Conservation (phyloP, 352 stramenopile species). For the Phytophthora uliginosa region DNA sequence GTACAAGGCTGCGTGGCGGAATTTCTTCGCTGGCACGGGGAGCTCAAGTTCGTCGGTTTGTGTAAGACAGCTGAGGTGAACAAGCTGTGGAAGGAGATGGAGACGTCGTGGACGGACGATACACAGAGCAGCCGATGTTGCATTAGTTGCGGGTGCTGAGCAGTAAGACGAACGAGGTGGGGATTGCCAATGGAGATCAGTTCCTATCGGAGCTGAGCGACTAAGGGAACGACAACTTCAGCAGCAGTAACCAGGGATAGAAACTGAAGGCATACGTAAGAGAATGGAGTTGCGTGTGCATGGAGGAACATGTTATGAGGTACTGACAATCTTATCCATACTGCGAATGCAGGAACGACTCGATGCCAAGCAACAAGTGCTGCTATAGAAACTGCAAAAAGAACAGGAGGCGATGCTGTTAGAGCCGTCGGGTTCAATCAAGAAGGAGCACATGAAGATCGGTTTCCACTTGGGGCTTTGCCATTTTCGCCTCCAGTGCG, state of each 20-base stretch:
- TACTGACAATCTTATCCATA: background rate
- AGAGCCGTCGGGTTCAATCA: conserved; percentile 7
- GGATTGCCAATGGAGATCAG: conserved; percentile 56
- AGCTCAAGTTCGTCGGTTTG: conserved; percentile 9
- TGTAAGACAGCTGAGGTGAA: conserved; percentile 45
- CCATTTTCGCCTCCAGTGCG: conserved; percentile 47
- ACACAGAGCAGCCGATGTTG: conserved; percentile 38
- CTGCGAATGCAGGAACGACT: conserved; percentile 67
- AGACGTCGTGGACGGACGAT: conserved; percentile 36
- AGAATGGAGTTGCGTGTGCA: background rate
- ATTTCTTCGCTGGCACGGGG: conserved; percentile 54
- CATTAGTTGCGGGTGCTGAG: conserved; percentile 49
- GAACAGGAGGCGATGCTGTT: conserved; percentile 62
- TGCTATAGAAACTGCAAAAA: conserved; percentile 82
- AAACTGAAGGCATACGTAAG: conserved; percentile 57
- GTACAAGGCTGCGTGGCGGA: conserved; percentile 50
- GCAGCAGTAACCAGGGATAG: conserved; percentile 12
- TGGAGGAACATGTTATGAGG: background rate
- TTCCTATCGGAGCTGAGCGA: conserved; percentile 52
- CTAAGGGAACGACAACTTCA: background rate
- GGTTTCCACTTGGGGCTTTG: background rate
- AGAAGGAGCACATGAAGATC: conserved; percentile 18
- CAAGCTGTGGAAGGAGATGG: conserved; percentile 53
- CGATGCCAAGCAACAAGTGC: conserved; percentile 81
- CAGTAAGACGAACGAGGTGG: conserved; percentile 29